A percentile compares a stretch with the other conserved stretches of the same genome.
Conservation (phyloP, 441 rosid species). For the Erysimum cheiri region DNA sequence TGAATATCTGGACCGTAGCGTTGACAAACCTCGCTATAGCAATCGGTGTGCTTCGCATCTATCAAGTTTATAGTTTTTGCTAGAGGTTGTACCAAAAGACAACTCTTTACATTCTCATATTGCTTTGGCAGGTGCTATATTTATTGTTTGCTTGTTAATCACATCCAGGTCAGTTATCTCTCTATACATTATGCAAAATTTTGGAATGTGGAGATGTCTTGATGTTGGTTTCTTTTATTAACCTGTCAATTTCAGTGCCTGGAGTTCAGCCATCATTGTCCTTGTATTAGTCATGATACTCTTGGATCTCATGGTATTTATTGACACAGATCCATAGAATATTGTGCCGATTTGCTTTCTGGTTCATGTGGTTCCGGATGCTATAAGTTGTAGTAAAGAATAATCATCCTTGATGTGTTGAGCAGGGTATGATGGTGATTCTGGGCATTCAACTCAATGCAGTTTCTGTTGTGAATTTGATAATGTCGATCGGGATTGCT, state of each 20-base stretch:
- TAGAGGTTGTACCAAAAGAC: conserved; percentile 32
- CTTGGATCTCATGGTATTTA: conserved; percentile 65
- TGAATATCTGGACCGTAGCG: conserved; percentile 73
- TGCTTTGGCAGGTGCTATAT: conserved; percentile 66
- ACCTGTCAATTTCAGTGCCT: conserved; percentile 55
- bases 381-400: conserved; percentile 20
- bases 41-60: conserved; percentile 55
- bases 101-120: conserved; percentile 31
- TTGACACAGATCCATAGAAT: conserved; percentile 10
- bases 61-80: conserved; percentile 24
- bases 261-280: conserved; percentile 67
- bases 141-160: conserved; percentile 63
- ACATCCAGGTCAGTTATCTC: conserved; percentile 67
- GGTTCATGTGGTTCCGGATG: conserved; percentile 30
- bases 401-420: conserved; percentile 31
- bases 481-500: conserved; percentile 74
- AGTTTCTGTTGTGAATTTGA: conserved; percentile 68
- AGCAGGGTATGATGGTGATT: conserved; percentile 72
- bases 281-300: conserved; percentile 67
- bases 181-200: conserved; percentile 25
- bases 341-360: conserved; percentile 20
- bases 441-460: conserved; percentile 72
- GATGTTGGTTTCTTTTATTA: conserved; percentile 25
- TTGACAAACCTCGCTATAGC: conserved; percentile 66
- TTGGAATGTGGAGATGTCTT: conserved; percentile 31